phyloP scores from a whole-genome alignment of 73 alveolate genomes.

The Uronychia setigera region DNA sequence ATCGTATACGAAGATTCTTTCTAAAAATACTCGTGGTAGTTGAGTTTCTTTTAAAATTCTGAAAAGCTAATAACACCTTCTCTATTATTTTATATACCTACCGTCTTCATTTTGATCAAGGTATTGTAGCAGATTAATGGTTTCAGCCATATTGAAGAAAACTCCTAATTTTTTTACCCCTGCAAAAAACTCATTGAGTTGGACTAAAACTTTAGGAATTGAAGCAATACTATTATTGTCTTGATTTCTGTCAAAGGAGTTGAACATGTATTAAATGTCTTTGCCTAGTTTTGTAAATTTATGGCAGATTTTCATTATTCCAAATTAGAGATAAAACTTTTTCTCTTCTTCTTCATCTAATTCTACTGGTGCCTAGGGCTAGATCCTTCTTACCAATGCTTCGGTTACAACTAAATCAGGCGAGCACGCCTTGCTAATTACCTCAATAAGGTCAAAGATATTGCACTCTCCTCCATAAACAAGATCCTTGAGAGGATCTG shows the following conservation, averaged over 20 bases:
- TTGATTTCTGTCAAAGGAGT: no score
- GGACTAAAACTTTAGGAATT: no score
- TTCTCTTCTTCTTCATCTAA: neutral
- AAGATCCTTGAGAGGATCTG: slow-evolving; percentile 18
- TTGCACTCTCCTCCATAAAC: slow-evolving; percentile 18
- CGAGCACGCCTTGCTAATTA: neutral
- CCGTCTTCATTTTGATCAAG: no score
- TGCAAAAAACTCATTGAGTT: neutral
- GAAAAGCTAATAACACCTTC: no score
- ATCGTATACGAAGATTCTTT: no score
- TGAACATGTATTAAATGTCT: slow-evolving; percentile 12
- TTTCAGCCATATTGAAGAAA: no score
- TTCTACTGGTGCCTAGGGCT: neutral
- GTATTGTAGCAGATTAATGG: no score
- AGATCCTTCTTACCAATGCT: neutral
- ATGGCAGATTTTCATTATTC: slow-evolving; percentile 17
- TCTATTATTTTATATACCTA: no score
- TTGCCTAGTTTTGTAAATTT: slow-evolving; percentile 28
- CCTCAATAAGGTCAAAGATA: slow-evolving; percentile 6
- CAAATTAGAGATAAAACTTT: slow-evolving; percentile 8
- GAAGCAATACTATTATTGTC: no score
- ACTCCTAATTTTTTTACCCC: neutral
- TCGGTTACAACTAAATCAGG: neutral
- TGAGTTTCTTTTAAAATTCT: no score
- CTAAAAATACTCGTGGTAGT: no score